A percentile compares a stretch with the other conserved stretches of the same genome.
phyloP scores from a whole-genome alignment of 805 yeast genomes.

The Jamesozyma gamospora region DNA sequence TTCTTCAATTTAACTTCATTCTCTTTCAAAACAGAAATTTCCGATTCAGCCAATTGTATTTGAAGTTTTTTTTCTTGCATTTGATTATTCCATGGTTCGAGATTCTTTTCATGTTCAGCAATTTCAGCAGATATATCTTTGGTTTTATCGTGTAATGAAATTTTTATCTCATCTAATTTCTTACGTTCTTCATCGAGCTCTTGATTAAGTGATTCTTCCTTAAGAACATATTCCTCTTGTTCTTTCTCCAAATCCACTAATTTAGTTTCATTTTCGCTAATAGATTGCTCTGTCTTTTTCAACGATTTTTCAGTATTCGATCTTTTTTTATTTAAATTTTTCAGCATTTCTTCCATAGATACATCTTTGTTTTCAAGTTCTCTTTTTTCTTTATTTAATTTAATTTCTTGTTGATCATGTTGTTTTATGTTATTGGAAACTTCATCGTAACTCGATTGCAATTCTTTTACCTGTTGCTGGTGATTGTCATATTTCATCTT shows the following conservation, averaged over 20 bases:
- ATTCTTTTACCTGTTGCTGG: constrained; percentile 29
- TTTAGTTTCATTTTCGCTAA: constrained; percentile 38
- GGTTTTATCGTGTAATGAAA: constrained; percentile 65
- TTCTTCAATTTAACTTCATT: constrained; percentile 35
- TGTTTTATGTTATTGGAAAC: constrained; percentile 16
- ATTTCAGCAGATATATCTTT: constrained; percentile 56
- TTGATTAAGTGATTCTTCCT: constrained; percentile 36
- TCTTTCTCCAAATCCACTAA: constrained; percentile 38
- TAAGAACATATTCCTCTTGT: constrained; percentile 34
- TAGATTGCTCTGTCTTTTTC: constrained; percentile 36
- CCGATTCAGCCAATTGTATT: constrained; percentile 53
- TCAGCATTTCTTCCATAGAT: constrained; percentile 65
- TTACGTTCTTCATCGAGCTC: constrained; percentile 44
- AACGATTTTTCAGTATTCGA: constrained; percentile 50
- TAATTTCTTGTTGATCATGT: constrained; percentile 25
- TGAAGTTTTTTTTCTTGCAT: constrained; percentile 54
- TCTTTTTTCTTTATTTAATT: constrained; percentile 20
- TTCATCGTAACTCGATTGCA: constrained; percentile 25
- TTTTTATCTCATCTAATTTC: constrained; percentile 52
- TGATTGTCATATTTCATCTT: constrained; percentile 33
- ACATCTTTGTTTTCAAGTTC: constrained; percentile 47
- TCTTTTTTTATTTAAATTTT: constrained; percentile 49
- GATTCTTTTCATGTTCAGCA: constrained; percentile 47
- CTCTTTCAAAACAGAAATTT: constrained; percentile 47
- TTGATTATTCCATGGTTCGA: constrained; percentile 77